Conservation (phyloP, 2,329 filamentous ascomycete genomes). For the Cordyceps farinosa region DNA sequence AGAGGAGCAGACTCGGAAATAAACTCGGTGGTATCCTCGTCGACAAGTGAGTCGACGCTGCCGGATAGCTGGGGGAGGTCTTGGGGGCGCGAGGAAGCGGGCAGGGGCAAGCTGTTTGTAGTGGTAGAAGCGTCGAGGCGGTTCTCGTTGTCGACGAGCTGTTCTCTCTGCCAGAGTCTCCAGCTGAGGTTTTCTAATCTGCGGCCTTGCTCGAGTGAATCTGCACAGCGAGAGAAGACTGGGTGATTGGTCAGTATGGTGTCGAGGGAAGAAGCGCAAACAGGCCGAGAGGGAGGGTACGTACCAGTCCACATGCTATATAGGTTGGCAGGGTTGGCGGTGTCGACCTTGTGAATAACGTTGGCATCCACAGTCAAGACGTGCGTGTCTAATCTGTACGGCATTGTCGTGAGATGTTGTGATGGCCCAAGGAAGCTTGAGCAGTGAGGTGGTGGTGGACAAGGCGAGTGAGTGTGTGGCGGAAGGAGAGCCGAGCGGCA, state of each 20-base stretch:
- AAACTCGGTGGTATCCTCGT: conserved; percentile 64
- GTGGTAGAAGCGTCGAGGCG: conserved; percentile 45
- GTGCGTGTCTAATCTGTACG: conserved; percentile 75
- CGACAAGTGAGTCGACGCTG: conserved; percentile 70
- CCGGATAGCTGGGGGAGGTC: conserved; percentile 70
- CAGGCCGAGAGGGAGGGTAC: conserved; percentile 32
- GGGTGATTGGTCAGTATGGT: conserved; percentile 31
- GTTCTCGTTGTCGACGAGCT: conserved; percentile 71
- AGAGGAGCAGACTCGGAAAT: conserved; percentile 51
- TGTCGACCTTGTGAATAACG: conserved; percentile 93
- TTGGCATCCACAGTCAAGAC: conserved; percentile 89
- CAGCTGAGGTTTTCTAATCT: conserved; percentile 93
- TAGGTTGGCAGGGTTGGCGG: conserved; percentile 84
- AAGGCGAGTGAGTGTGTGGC: conserved; percentile 10
- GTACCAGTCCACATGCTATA: conserved; percentile 97
- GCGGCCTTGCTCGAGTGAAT: conserved; percentile 88
- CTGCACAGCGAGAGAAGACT: conserved; percentile 94
- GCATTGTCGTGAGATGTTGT: conserved; percentile 56
- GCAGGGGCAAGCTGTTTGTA: conserved; percentile 46
- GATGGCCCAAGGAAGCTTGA: conserved; percentile 36
- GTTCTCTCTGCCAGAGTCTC: conserved; percentile 89
- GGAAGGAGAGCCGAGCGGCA: conserved; percentile 17
- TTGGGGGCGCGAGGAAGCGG: conserved; percentile 38
- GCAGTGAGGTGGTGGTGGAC: conserved; percentile 28
- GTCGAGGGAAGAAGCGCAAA: conserved; percentile 1